Percentiles rank a stretch among this genome's conserved stretches.
Evolutionary conservation across 2,329 filamentous ascomycete genomes (phyloP).

Genomic region (Ceratocystis colombiana): DNA sequence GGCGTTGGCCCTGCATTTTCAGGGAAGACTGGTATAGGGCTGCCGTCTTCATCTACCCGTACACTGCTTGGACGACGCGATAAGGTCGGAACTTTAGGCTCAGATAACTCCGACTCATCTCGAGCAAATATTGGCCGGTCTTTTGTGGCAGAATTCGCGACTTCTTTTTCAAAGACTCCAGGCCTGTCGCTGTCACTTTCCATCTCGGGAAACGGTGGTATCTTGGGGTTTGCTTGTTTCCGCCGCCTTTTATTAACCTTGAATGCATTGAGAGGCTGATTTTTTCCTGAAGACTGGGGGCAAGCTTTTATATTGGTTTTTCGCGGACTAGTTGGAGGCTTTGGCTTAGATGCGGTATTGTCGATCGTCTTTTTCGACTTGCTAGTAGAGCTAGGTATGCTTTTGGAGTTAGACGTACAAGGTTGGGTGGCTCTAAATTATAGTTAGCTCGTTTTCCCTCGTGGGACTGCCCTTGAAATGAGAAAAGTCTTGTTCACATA

Average conservation of each 20-base stretch:
- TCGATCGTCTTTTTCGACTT: not conserved
- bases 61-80: constrained; percentile 21
- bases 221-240: constrained; percentile 7
- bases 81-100: not conserved
- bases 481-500: not conserved
- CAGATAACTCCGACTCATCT: constrained; percentile 12
- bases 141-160: not conserved
- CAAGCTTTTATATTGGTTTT: not conserved
- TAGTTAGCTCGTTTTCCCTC: not conserved
- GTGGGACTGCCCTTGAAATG: no score
- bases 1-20: not conserved
- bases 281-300: not conserved
- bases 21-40: constrained; percentile 19
- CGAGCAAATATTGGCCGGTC: not conserved
- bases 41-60: constrained; percentile 21
- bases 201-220: constrained; percentile 20
- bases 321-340: not conserved
- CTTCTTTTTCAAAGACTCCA: not conserved
- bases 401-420: not conserved
- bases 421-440: not conserved
- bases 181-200: not conserved
- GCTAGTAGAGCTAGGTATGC: not conserved
- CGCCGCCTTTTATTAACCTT: constrained; percentile 4
- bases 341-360: not conserved
- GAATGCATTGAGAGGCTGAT: not conserved